Evolutionary conservation across 2,329 filamentous ascomycete genomes (phyloP).

Genomic region (Zymoseptoria pseudotritici): DNA sequence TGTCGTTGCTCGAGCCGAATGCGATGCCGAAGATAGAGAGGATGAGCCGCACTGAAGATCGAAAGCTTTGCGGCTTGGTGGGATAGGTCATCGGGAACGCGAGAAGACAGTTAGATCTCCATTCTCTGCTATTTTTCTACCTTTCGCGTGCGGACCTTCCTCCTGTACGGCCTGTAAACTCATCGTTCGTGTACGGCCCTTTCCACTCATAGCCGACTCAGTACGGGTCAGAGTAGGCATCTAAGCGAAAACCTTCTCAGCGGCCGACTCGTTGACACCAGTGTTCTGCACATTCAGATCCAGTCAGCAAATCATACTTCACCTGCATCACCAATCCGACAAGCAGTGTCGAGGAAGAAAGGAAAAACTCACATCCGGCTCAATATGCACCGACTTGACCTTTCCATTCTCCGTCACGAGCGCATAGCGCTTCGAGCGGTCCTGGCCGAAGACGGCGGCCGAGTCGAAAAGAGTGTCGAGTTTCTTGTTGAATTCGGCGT

Average conservation of each 20-base stretch:
- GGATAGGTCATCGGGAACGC: too few relatives aligned
- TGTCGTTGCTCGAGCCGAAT: too few relatives aligned
- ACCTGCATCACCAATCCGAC: conserved; percentile 45
- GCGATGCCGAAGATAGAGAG: too few relatives aligned
- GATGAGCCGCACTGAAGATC: too few relatives aligned
- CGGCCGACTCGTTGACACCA: conserved; percentile 11
- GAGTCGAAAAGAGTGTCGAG: conserved; percentile 79
- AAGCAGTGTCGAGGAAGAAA: conserved; percentile 55
- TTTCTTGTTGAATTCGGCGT: conserved; percentile 70
- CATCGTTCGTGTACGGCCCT: background rate
- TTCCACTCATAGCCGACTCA: background rate
- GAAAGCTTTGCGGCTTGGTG: too few relatives aligned
- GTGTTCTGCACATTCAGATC: conserved; percentile 2
- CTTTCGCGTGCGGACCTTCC: too few relatives aligned
- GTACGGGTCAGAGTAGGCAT: background rate
- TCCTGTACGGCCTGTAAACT: too few relatives aligned
- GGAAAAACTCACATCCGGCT: conserved; percentile 58
- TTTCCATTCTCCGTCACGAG: conserved; percentile 77
- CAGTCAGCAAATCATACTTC: background rate
- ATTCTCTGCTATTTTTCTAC: too few relatives aligned
- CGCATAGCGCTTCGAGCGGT: conserved; percentile 81
- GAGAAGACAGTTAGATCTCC: too few relatives aligned
- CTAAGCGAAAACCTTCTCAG: conserved; percentile 12
- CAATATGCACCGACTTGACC: conserved; percentile 71
- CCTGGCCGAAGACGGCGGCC: conserved; percentile 69